These are phyloP conservation scores for Telfairia occidentalis DNA, from an alignment of 331 rosid species.

Conservation along the genomic window DNA sequence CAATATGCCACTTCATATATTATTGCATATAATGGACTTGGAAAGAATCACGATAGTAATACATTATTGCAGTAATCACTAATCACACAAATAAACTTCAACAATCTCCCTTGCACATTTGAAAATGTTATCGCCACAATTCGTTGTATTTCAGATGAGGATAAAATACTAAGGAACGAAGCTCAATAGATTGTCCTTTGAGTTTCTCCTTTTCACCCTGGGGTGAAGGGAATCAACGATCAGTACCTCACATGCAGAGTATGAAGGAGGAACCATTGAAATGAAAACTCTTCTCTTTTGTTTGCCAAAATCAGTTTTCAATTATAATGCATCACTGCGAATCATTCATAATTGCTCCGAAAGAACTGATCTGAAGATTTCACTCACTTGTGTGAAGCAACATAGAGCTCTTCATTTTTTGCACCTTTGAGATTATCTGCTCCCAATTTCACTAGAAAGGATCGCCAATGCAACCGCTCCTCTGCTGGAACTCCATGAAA, in stretches of 20 bases:
- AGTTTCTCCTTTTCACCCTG: not conserved
- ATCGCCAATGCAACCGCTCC: constrained; percentile 91
- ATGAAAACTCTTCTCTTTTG: not conserved
- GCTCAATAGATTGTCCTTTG: not conserved
- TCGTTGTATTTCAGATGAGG: not conserved
- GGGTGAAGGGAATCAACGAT: not conserved
- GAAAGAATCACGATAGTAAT: not conserved
- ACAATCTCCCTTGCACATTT: not conserved
- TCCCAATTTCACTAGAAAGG: constrained; percentile 83
- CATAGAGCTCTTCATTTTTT: constrained; percentile 82
- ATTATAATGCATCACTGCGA: not conserved
- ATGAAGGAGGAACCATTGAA: not conserved
- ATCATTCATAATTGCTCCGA: not conserved
- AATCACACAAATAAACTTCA: not conserved
- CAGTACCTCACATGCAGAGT: not conserved
- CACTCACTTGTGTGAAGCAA: constrained; percentile 86
- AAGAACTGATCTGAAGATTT: not conserved
- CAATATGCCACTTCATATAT: not conserved
- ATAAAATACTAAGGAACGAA: not conserved
- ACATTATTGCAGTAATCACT: not conserved
- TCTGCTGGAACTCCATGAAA: constrained; percentile 74
- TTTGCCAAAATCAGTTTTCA: not conserved
- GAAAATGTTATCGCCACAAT: not conserved
- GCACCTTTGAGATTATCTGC: constrained; percentile 88
- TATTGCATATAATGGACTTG: not conserved